Conservation (phyloP, 2,329 filamentous ascomycete species). For the Cordyceps tenuipes region DNA sequence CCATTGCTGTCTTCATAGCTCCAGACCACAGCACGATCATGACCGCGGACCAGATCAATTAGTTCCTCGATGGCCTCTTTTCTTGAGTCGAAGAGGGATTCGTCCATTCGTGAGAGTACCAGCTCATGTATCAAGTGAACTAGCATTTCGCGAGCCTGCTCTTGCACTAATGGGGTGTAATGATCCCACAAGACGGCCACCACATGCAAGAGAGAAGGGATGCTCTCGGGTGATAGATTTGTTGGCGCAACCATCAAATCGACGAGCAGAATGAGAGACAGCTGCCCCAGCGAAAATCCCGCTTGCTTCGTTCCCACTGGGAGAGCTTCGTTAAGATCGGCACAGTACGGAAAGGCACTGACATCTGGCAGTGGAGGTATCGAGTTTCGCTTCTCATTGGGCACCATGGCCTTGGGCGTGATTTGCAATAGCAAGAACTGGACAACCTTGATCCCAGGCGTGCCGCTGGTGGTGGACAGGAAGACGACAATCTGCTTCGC, state of each 20-base stretch:
- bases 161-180: constrained; percentile 88
- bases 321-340: constrained; percentile 69
- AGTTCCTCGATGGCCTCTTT: constrained; percentile 77
- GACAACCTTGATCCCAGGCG: constrained; percentile 79
- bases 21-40: constrained; percentile 83
- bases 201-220: constrained; percentile 82
- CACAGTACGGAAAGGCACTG: constrained; percentile 74
- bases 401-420: constrained; percentile 93
- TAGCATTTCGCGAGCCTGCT: constrained; percentile 94
- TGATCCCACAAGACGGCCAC: constrained; percentile 96
- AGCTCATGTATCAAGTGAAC: constrained; percentile 96
- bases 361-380: constrained; percentile 65
- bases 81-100: constrained; percentile 50
- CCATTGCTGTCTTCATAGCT: constrained; percentile 88
- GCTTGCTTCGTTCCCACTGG: constrained; percentile 87
- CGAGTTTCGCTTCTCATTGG: constrained; percentile 68
- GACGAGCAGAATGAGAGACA: constrained; percentile 87
- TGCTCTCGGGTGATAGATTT: constrained; percentile 66
- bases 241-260: constrained; percentile 93
- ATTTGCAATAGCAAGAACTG: constrained; percentile 91
- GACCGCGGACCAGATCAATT: constrained; percentile 76
- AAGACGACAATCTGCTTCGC: constrained; percentile 98
- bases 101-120: constrained; percentile 71
- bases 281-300: constrained; percentile 84
- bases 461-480: constrained; percentile 66